Evolutionary conservation across 2,329 filamentous ascomycete species (phyloP).

Genomic region (Pseudocercospora cruenta): DNA sequence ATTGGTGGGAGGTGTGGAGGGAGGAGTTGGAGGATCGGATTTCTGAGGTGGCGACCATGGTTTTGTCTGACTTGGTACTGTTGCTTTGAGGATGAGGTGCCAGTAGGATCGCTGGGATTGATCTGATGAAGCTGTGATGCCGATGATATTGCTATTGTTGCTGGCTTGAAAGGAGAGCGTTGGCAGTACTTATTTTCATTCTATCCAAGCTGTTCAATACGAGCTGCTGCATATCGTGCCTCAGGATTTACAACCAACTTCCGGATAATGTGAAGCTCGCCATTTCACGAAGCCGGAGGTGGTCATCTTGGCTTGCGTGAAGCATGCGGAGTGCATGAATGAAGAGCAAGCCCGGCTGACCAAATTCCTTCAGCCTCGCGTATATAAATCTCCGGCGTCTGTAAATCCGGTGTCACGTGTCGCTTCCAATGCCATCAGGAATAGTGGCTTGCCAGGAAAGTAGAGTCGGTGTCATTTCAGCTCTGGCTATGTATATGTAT

Average conservation of each 20-base stretch:
- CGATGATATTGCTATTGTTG: neutral
- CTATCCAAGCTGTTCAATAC: neutral
- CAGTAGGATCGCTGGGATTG: too few species aligned
- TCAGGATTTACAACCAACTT: neutral
- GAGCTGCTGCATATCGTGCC: neutral
- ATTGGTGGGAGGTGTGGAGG: conserved; percentile 1
- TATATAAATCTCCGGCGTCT: neutral
- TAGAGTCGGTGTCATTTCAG: conserved; percentile 11
- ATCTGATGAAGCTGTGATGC: neutral
- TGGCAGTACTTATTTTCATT: neutral
- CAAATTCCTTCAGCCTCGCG: neutral
- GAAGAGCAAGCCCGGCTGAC: neutral
- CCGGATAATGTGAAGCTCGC: neutral
- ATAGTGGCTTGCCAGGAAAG: neutral
- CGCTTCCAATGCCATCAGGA: neutral
- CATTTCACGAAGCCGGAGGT: neutral
- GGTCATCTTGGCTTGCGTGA: neutral
- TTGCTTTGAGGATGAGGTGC: neutral
- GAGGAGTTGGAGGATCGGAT: conserved; percentile 19
- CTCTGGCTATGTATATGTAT: conserved; percentile 9
- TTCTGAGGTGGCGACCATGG: conserved; percentile 23
- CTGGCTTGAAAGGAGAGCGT: neutral
- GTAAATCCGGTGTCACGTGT: neutral
- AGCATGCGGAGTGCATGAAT: neutral
- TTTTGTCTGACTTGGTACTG: neutral